phyloP scores from a whole-genome alignment of 169 alveolate species.

The Cystoisospora suis region DNA sequence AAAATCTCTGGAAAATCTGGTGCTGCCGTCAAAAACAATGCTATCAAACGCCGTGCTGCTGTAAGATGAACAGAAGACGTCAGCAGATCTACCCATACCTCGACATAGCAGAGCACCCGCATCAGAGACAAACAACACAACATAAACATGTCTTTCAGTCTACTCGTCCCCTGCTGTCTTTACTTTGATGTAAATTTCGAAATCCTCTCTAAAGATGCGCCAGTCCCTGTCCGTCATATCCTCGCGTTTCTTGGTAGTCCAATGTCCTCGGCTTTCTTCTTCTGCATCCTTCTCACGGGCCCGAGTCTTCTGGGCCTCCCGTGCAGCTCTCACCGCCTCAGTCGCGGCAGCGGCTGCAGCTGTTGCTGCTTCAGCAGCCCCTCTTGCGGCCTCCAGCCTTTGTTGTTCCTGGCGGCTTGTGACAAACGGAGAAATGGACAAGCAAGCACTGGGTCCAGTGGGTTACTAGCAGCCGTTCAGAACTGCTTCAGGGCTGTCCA shows the following conservation, averaged over 20 bases:
- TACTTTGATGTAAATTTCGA: slow-evolving; percentile 86
- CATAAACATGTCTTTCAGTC: not conserved
- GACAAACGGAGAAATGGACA: too few relatives aligned
- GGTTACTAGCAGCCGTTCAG: not conserved
- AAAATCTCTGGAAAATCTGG: too few relatives aligned
- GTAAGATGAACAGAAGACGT: too few relatives aligned
- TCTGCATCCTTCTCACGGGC: slow-evolving; percentile 37
- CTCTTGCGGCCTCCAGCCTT: slow-evolving; percentile 28
- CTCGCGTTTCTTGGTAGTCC: slow-evolving; percentile 85
- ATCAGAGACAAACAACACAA: not conserved
- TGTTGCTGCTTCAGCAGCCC: slow-evolving; percentile 53
- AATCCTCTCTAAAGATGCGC: slow-evolving; percentile 95
- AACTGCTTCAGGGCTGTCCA: too few relatives aligned
- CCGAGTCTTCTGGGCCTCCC: slow-evolving; percentile 9
- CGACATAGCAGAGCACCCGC: not conserved
- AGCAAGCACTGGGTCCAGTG: too few relatives aligned
- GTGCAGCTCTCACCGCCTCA: slow-evolving; percentile 34
- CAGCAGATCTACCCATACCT: not conserved
- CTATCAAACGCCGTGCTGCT: too few relatives aligned
- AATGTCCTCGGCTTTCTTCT: slow-evolving; percentile 74
- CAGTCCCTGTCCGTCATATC: slow-evolving; percentile 95
- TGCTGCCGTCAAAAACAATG: too few relatives aligned
- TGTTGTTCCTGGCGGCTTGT: slow-evolving; percentile 55
- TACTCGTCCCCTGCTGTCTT: not conserved
- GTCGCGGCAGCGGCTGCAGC: slow-evolving; percentile 39